Conservation (phyloP, 176 grass and related monocot genomes). For the Eremochloa ophiuroides region DNA sequence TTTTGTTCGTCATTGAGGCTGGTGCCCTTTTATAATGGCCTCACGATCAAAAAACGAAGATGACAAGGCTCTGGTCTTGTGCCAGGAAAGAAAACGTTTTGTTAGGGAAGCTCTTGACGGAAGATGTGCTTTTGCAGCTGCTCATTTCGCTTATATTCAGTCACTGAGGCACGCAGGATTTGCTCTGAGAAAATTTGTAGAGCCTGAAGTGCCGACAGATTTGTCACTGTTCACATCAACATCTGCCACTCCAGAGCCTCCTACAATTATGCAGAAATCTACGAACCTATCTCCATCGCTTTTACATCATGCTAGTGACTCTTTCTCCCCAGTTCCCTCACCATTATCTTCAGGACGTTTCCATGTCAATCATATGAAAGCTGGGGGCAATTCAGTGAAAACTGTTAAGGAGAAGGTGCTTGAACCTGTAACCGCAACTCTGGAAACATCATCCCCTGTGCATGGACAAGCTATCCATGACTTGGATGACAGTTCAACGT, state of each 20-base stretch:
- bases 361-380: conserved; percentile 95
- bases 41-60: conserved; percentile 68
- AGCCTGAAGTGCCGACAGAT: conserved; percentile 55
- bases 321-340: conserved; percentile 72
- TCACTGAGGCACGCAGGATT: conserved; percentile 80
- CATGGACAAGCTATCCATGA: conserved; percentile 34
- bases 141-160: conserved; percentile 82
- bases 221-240: conserved; percentile 67
- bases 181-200: conserved; percentile 72
- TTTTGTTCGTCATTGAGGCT: conserved; percentile 18
- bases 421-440: conserved; percentile 60
- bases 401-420: conserved; percentile 75
- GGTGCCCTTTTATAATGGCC: conserved; percentile 47
- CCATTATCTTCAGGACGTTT: conserved; percentile 57
- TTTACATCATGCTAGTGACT: conserved; percentile 59
- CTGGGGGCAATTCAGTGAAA: conserved; percentile 38
- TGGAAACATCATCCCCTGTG: conserved; percentile 49
- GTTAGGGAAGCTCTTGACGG: conserved; percentile 86
- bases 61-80: conserved; percentile 80
- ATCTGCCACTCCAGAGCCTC: conserved; percentile 59
- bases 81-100: conserved; percentile 80
- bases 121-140: conserved; percentile 73
- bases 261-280: conserved; percentile 42
- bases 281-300: conserved; percentile 53
- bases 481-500: conserved; percentile 63